Base-by-base conservation (phyloP, 2,329 filamentous ascomycete species). In the Colletotrichum sp. region DNA sequence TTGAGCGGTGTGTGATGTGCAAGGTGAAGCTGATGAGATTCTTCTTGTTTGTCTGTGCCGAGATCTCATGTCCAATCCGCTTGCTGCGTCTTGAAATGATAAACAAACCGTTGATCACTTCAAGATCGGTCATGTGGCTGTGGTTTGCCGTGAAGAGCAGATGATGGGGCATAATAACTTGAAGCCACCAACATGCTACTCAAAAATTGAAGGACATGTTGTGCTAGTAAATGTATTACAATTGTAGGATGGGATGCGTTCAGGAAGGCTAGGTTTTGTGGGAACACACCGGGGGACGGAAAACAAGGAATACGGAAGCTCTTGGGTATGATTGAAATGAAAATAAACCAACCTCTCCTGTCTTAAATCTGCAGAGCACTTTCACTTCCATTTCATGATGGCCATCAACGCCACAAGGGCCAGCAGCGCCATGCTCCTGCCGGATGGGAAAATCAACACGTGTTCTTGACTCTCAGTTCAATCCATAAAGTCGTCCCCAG, bases 401-500 rank as follows among this genome's bases (percentile, higher is more conserved):
- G n/a, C 43, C 31, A 27, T 33, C 29, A 31, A 59, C 7, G 31
- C 18, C 9, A 11, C n/a, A 47, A 13, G 43, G 6, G 43, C n/a
- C 43, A 51, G 43, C 38, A 47, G 11, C 38, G 38, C 6, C 62
- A 51, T 51, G 11, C n/a, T 24, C 11, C n/a, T 8, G 21, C 12
- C n/a, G n/a, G 43, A 51, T 13, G n/a, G n/a, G 43, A 51, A 21
- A 51, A 13, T 51, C 43, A 51, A 51, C n/a, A 51, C 11, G 43
- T 51, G 43, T 24, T 34, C 12, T 16, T 69, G 16, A 90, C 82
- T 74, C 83, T 86, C 73, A 93, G 80, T 81, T 93, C 91, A 71
- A 92, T 83, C 84, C 89, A 87, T 66, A 90, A 83, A 66, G 90
- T 86, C 0, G 91, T 93, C 4, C 91, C 91, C 65, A 87, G 83